Conservation (phyloP, 768 basidiomycete genomes). For the Kwoniella europaea region DNA sequence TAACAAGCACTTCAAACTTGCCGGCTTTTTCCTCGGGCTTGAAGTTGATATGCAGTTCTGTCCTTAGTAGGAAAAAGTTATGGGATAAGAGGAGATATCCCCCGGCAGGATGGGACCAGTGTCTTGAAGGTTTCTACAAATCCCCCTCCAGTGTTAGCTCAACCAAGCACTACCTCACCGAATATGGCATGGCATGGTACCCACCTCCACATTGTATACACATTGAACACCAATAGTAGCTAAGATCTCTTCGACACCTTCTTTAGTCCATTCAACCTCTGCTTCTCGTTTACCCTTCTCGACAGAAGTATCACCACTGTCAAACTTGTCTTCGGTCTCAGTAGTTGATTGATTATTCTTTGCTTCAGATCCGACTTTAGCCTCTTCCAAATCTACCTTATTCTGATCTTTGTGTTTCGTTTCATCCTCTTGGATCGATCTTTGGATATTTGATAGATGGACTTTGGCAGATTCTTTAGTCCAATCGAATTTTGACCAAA, state of each 20-base stretch:
- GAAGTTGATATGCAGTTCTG: conserved; percentile 32
- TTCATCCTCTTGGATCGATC: conserved; percentile 2
- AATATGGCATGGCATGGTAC: background rate
- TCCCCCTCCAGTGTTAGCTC: background rate
- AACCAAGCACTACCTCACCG: background rate
- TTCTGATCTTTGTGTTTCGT: background rate
- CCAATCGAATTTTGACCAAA: conserved; percentile 51
- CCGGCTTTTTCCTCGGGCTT: conserved; percentile 36
- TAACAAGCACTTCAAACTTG: conserved; percentile 45
- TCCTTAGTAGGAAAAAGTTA: conserved; percentile 42
- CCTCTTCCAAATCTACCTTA: background rate
- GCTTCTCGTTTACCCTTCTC: background rate
- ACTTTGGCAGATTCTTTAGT: conserved; percentile 35
- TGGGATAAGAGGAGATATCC: conserved; percentile 40
- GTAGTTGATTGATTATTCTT: background rate
- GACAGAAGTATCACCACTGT: background rate
- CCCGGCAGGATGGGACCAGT: conserved; percentile 22
- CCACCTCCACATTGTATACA: conserved; percentile 43
- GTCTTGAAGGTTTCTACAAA: conserved; percentile 36
- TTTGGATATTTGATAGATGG: conserved; percentile 18
- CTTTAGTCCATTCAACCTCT: conserved; percentile 28
- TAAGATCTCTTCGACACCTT: conserved; percentile 34
- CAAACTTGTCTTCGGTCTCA: background rate
- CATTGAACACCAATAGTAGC: conserved; percentile 49
- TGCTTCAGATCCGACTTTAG: background rate